A percentile compares a stretch with the other conserved stretches of the same genome.
Conservation (phyloP, 1,139 yeast species). For the Sugiyamaella sp. region DNA sequence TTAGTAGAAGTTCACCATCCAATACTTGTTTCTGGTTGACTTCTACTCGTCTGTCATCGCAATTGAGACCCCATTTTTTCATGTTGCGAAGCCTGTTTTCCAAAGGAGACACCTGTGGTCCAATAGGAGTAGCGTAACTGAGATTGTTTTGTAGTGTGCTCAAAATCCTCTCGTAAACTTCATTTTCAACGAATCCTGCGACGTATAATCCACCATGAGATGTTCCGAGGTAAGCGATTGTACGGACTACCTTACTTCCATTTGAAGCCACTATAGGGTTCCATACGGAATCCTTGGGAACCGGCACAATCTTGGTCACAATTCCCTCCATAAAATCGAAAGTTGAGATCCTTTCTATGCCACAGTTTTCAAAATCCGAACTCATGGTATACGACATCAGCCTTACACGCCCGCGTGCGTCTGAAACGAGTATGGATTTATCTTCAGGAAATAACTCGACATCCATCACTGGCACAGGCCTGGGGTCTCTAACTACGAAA, state of each 20-base stretch:
- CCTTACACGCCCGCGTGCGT: constrained; percentile 10
- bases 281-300: constrained; percentile 8
- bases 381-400: constrained; percentile 3
- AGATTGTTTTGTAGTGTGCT: constrained; percentile 12
- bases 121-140: neutral
- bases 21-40: neutral
- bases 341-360: neutral
- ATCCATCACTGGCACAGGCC: constrained; percentile 13
- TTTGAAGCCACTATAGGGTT: constrained; percentile 18
- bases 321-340: constrained; percentile 13
- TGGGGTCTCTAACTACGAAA: constrained; percentile 5
- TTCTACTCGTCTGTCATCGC: neutral
- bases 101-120: neutral
- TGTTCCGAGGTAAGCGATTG: constrained; percentile 18
- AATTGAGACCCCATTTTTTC: neutral
- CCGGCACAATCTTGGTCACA: constrained; percentile 15
- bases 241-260: neutral
- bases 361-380: neutral
- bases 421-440: constrained; percentile 12
- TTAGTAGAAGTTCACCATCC: constrained; percentile 14
- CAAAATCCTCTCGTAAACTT: neutral
- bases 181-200: constrained; percentile 10
- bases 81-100: neutral
- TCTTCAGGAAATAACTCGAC: constrained; percentile 6
- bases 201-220: constrained; percentile 19